These are phyloP conservation scores for Xylona heveae DNA, from an alignment of 495 filamentous ascomycete genomes.

Conservation along the genomic window DNA sequence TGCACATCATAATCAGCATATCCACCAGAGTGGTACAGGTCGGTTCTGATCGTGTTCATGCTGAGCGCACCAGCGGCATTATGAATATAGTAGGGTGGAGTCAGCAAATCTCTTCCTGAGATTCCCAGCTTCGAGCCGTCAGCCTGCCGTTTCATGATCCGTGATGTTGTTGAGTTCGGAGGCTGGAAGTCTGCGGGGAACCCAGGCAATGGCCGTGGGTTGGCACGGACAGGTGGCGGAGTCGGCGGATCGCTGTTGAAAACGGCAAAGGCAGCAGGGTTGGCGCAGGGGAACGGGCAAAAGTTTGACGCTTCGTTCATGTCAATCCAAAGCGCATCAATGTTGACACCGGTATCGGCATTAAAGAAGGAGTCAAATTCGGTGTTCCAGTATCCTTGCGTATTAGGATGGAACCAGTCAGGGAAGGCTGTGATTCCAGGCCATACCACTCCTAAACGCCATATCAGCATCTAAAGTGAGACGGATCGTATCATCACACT, in stretches of 20 bases:
- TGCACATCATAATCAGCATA: conserved; percentile 60
- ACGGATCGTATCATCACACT: too few species aligned
- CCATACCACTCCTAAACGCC: conserved; percentile 47
- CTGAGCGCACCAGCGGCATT: conserved; percentile 49
- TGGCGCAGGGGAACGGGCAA: conserved; percentile 50
- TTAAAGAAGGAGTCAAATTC: conserved; percentile 54
- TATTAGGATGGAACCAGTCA: conserved; percentile 61
- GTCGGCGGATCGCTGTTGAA: conserved; percentile 39
- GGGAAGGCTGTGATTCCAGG: conserved; percentile 62
- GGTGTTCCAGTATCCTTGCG: conserved; percentile 48
- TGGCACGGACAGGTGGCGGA: conserved; percentile 38
- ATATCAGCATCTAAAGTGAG: too few species aligned
- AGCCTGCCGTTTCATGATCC: conserved; percentile 6
- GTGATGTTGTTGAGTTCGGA: too few species aligned
- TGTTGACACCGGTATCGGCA: conserved; percentile 42
- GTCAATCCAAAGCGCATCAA: conserved; percentile 77
- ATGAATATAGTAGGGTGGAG: conserved; percentile 53
- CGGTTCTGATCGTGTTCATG: conserved; percentile 53
- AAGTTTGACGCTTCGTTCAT: conserved; percentile 58
- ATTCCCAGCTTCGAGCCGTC: conserved; percentile 25
- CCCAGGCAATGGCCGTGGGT: conserved; percentile 43
- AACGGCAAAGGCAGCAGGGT: conserved; percentile 30
- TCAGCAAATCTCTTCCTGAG: conserved; percentile 40
- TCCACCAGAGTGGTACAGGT: conserved; percentile 53
- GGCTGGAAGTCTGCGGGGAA: conserved; percentile 57